These are phyloP conservation scores for Plasmodium sp. DNA, from an alignment of 169 alveolate genomes.

Conservation along the genomic window DNA sequence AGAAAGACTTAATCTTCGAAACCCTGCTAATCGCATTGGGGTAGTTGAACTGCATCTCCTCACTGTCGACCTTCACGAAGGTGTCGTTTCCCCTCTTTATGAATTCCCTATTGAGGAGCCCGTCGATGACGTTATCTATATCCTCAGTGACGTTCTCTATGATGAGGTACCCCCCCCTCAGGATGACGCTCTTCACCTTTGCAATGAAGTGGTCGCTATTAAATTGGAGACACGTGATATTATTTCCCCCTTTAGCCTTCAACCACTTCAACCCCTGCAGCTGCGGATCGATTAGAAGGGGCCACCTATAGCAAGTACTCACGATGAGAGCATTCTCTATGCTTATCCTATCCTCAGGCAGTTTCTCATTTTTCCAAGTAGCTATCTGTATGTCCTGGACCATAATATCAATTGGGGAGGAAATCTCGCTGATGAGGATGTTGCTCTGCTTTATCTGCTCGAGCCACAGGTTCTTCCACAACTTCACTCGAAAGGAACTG, in stretches of 20 bases:
- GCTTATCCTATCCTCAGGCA: constrained; percentile 95
- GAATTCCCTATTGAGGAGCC: constrained; percentile 93
- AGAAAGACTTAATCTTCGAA: constrained; percentile 35
- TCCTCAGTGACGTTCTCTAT: constrained; percentile 94
- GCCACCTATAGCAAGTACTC: constrained; percentile 96
- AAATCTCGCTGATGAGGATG: constrained; percentile 91
- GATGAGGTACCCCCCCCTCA: constrained; percentile 93
- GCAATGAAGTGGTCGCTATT: constrained; percentile 93
- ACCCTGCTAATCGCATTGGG: constrained; percentile 62
- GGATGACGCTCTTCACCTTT: constrained; percentile 89
- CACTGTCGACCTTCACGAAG: constrained; percentile 47
- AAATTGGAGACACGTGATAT: constrained; percentile 91
- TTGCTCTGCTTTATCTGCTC: constrained; percentile 89
- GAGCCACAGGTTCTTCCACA: constrained; percentile 93
- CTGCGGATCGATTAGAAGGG: constrained; percentile 97
- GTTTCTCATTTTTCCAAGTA: constrained; percentile 95
- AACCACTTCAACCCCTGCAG: constrained; percentile 97
- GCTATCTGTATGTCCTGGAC: constrained; percentile 95
- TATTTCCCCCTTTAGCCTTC: constrained; percentile 94
- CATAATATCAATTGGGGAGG: constrained; percentile 91
- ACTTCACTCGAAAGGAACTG: constrained; percentile 90
- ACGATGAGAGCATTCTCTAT: constrained; percentile 96
- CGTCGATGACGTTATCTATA: constrained; percentile 96
- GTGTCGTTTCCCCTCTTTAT: constrained; percentile 89
- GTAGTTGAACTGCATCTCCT: constrained; percentile 54